Base-by-base conservation (phyloP, 1,139 yeast genomes). In the Suhomyces yuchorum region DNA sequence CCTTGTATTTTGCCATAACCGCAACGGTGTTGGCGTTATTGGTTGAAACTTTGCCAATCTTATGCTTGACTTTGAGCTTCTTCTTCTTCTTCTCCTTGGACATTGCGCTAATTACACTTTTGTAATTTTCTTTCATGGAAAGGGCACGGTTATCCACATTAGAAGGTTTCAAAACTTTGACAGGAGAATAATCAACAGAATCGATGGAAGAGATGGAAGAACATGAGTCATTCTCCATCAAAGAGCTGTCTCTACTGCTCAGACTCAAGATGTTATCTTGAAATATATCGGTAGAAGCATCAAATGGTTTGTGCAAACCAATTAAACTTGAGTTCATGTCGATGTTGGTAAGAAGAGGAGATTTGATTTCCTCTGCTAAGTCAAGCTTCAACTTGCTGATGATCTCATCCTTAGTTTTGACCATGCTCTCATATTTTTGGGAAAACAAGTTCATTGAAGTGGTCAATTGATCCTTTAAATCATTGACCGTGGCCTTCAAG, bases 41-140 rank as follows among this genome's bases (percentile, higher is more conserved):
- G 18, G 46, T 22, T 14, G 43, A 15, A 17, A 42, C 39, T 35
- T 46, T 46, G 17, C 35, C 32, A 18, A 46, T 40, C 26, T 40
- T 46, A 24, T 34, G 26, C 32, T 37, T 43, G 20, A 19, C 19
- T 33, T 37, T 37, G 12, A 11, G 28, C 36, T 42, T 50, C 40
- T 51, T 55, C 46, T 52, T 56, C 47, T 51, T 55, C 53, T 56
- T 56, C 12, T 52, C 60, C 45, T 55, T 58, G 33, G 55, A 43
- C 54, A 55, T 51, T 12, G 56, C 50, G 39, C 45, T 53, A 17
- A 56, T 51, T 26, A 53, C 46, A 12, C 54, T 49, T 42, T 55
- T 54, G 51, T 56, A 58, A 43, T 51, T 52, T 19, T 56, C 56
- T 15, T 22, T 47, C 41, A 23, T 32, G 15, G 43, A 11, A 14